Percentiles rank a stretch among this genome's conserved stretches.
Evolutionary conservation across 163 green algal species (phyloP).

Genomic region (Chlamydomonas reinhardtii): DNA sequence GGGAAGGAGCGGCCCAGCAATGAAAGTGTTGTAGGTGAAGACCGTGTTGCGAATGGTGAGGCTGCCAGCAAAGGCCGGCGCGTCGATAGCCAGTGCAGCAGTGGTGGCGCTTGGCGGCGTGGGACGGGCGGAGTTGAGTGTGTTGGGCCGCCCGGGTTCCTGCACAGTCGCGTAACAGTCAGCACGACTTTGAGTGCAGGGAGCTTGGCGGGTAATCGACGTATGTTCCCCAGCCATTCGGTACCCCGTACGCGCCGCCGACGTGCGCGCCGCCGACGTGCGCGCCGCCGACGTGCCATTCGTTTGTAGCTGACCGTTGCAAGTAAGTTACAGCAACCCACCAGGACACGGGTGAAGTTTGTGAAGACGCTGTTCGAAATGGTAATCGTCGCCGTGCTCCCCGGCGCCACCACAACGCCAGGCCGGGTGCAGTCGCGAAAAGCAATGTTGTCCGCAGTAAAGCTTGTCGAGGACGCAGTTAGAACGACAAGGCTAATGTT

Average conservation of each 20-base stretch:
- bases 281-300: no score
- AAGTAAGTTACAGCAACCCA: background rate
- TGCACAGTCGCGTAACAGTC: no score
- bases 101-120: background rate
- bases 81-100: background rate
- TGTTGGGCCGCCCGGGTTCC: no score
- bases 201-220: no score
- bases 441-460: background rate
- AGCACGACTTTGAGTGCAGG: no score
- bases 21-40: background rate
- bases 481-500: background rate
- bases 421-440: background rate
- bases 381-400: background rate
- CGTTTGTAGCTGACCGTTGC: no score
- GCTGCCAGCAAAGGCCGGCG: background rate
- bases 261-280: no score
- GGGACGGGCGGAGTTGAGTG: no score
- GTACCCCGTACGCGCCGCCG: no score
- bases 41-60: background rate
- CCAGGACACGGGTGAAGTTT: background rate
- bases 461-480: background rate
- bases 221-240: no score
- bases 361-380: background rate
- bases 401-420: background rate
- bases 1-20: no score